phyloP scores from a whole-genome alignment of 768 basidiomycete genomes.

The Collybia sp. region DNA sequence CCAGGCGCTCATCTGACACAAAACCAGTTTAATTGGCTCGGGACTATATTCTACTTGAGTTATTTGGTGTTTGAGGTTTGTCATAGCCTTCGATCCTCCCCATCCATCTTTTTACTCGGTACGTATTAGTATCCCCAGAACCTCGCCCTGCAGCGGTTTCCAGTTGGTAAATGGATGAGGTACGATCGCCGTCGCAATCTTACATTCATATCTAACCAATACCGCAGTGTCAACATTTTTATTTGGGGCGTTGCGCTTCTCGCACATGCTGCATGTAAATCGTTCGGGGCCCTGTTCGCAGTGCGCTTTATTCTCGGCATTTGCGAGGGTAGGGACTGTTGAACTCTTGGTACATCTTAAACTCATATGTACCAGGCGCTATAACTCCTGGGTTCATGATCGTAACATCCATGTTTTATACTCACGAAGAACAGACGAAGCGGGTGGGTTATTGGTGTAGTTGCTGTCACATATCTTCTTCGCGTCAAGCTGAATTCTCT shows the following conservation, averaged over 20 bases:
- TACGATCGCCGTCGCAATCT: conserved; percentile 14
- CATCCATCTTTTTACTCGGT: conserved; percentile 16
- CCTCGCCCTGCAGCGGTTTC: conserved; percentile 67
- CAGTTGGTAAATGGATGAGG: conserved; percentile 86
- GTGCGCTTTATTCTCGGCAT: conserved; percentile 73
- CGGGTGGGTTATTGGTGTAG: conserved; percentile 53
- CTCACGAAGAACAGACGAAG: conserved; percentile 44
- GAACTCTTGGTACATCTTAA: too few relatives aligned
- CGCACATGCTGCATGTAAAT: conserved; percentile 60
- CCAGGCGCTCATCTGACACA: conserved; percentile 49
- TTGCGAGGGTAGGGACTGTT: conserved; percentile 44
- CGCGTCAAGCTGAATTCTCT: background rate
- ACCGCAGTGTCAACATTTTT: conserved; percentile 63
- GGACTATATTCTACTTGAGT: conserved; percentile 73
- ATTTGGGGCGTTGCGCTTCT: conserved; percentile 65
- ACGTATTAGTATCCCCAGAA: conserved; percentile 67
- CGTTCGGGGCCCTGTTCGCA: conserved; percentile 65
- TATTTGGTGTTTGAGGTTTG: conserved; percentile 52
- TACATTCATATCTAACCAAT: background rate
- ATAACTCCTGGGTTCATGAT: conserved; percentile 16
- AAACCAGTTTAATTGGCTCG: conserved; percentile 74
- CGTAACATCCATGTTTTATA: conserved; percentile 57
- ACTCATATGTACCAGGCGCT: background rate
- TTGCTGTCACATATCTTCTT: background rate
- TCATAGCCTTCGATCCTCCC: background rate